phyloP scores from a whole-genome alignment of 306 rosid species.

The Prunus persica region DNA sequence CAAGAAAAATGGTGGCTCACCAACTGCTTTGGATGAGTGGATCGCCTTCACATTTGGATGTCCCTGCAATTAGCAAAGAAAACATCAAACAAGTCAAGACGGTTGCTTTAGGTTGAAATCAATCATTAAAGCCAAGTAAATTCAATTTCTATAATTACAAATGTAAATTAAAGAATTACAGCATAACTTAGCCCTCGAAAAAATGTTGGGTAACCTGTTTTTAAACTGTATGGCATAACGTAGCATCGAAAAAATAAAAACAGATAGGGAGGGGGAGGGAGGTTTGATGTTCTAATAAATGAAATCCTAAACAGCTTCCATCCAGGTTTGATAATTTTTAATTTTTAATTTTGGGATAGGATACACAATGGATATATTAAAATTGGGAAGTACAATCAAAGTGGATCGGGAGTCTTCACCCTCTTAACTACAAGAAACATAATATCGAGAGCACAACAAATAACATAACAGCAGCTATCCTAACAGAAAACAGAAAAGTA shows the following conservation, averaged over 20 bases:
- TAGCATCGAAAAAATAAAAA: too few relatives aligned
- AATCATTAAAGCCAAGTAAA: neutral
- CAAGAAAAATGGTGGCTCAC: constrained; percentile 96
- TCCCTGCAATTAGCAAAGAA: constrained; percentile 48
- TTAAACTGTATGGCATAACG: neutral
- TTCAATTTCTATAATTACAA: neutral
- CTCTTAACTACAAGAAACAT: too few relatives aligned
- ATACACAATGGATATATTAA: too few relatives aligned
- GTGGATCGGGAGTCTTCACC: neutral
- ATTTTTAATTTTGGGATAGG: too few relatives aligned
- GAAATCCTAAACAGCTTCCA: too few relatives aligned
- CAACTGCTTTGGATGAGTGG: constrained; percentile 95
- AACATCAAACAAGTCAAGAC: neutral
- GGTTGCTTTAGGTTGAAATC: neutral
- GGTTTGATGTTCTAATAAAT: neutral
- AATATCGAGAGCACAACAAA: too few relatives aligned
- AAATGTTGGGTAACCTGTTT: neutral
- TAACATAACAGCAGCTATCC: too few relatives aligned
- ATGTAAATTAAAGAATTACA: neutral
- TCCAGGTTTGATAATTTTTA: too few relatives aligned
- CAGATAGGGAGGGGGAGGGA: neutral
- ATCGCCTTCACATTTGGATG: constrained; percentile 91
- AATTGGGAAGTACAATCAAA: neutral
- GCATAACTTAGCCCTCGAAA: neutral
- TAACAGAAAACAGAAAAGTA: too few relatives aligned